Evolutionary conservation across 2,329 filamentous ascomycete genomes (phyloP).

Genomic region (Orbilia brochopaga): DNA sequence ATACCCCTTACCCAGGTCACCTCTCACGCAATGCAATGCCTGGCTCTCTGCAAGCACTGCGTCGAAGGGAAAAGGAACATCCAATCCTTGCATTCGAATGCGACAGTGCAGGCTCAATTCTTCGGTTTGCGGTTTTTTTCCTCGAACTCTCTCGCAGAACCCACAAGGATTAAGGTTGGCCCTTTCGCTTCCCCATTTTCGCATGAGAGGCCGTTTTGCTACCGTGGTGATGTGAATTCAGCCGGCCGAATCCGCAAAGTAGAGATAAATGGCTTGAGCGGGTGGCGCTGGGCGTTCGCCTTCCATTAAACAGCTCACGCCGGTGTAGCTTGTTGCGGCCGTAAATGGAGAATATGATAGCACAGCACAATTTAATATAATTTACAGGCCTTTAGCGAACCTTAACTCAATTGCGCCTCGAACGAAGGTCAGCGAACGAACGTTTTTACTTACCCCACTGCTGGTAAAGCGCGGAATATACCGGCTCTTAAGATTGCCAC

Average conservation of each 20-base stretch:
- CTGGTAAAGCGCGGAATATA: too few species aligned
- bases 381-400: too few species aligned
- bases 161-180: too few species aligned
- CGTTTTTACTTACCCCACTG: too few species aligned
- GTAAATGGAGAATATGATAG: neutral
- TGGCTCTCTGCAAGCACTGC: neutral
- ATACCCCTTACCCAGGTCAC: neutral
- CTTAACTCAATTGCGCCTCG: too few species aligned
- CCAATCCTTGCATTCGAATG: neutral
- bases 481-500: too few species aligned
- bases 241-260: too few species aligned
- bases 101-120: neutral
- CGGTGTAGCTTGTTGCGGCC: neutral
- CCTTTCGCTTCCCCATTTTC: neutral
- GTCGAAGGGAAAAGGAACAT: neutral
- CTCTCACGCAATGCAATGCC: neutral
- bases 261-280: neutral
- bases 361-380: too few species aligned
- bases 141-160: too few species aligned
- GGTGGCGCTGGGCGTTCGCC: neutral
- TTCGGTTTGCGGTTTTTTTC: neutral
- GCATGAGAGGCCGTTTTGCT: neutral
- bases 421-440: too few species aligned
- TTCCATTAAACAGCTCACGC: slow-evolving; percentile 1
- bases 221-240: neutral